Conservation (phyloP, 148 eudicot genomes). For the Gaultheria prostrata region DNA sequence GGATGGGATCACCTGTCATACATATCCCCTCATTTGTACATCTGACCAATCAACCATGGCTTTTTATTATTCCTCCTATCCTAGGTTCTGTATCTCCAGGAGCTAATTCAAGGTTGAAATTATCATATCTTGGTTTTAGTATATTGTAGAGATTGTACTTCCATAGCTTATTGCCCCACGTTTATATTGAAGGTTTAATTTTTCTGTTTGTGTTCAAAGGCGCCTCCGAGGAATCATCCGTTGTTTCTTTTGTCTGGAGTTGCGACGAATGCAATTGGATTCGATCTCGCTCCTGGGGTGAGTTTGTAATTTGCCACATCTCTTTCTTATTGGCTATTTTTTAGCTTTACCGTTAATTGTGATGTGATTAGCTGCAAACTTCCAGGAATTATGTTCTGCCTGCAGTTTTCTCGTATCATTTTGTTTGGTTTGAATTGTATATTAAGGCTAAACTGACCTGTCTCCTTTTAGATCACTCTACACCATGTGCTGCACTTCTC, state of each 20-base stretch:
- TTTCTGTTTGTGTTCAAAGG: slow-evolving; percentile 30
- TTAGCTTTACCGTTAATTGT: not conserved
- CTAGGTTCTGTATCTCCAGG: not conserved
- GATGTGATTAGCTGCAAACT: not conserved
- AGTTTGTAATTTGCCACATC: slow-evolving; percentile 13
- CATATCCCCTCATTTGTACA: not conserved
- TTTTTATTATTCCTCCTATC: not conserved
- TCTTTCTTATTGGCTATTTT: not conserved
- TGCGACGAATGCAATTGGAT: slow-evolving; percentile 95
- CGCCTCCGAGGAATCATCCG: slow-evolving; percentile 72
- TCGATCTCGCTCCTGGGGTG: slow-evolving; percentile 93
- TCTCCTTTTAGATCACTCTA: not conserved
- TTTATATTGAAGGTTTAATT: not conserved
- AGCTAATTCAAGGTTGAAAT: too few species aligned
- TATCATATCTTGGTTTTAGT: not conserved
- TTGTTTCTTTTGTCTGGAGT: slow-evolving; percentile 87
- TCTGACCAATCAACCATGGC: not conserved
- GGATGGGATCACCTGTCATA: not conserved
- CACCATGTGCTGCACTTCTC: not conserved
- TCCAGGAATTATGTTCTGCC: not conserved
- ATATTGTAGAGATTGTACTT: not conserved
- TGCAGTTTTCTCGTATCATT: not conserved
- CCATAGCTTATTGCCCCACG: not conserved
- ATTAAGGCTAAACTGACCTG: not conserved
- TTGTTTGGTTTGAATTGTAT: not conserved